Conservation (phyloP, 2,329 filamentous ascomycete genomes). For the Beauveria pseudobassiana region DNA sequence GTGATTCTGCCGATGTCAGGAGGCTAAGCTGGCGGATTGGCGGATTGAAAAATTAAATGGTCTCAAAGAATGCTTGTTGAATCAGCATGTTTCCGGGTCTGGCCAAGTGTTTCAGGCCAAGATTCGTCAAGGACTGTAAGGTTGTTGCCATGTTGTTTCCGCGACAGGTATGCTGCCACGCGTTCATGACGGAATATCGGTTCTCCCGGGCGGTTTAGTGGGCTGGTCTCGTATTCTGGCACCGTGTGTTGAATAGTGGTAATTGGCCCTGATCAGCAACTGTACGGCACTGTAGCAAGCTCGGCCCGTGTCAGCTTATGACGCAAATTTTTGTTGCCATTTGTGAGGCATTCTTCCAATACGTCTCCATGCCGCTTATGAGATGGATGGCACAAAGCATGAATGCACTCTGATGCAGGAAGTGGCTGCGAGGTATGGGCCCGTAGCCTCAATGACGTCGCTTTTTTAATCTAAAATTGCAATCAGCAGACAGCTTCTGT, state of each 20-base stretch:
- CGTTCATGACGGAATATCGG: background rate
- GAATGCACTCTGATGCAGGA: too few relatives aligned
- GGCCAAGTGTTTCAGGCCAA: background rate
- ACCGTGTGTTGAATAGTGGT: background rate
- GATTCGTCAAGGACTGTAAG: background rate
- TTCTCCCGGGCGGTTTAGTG: background rate
- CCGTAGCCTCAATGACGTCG: too few relatives aligned
- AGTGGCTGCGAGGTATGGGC: too few relatives aligned
- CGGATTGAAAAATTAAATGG: background rate
- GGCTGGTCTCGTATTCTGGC: background rate
- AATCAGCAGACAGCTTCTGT: background rate
- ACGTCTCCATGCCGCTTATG: background rate
- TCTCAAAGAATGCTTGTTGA: too few relatives aligned
- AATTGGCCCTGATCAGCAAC: background rate
- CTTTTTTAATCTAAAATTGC: too few relatives aligned
- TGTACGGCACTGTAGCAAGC: background rate
- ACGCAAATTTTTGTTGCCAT: background rate
- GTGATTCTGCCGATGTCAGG: background rate
- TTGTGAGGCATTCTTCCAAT: background rate
- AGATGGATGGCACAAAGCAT: background rate
- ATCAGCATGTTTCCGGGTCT: background rate
- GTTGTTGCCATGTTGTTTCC: background rate
- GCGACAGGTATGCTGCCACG: background rate
- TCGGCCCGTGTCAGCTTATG: background rate
- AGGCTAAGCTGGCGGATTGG: background rate